Evolutionary conservation across 192 early-diverging fungal species (phyloP).

Genomic region (Gigaspora rosea): DNA sequence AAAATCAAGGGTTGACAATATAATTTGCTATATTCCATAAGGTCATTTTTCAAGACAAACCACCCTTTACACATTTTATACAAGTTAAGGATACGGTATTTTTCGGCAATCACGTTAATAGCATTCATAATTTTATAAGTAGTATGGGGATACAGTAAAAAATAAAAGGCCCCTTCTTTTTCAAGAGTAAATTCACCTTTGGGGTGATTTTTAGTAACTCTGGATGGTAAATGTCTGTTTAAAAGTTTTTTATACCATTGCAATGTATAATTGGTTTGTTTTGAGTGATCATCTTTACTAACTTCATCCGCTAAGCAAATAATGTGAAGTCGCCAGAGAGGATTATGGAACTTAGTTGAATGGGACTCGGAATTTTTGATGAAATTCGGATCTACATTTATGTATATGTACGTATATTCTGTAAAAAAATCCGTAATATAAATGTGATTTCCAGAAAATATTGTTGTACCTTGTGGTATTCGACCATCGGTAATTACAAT

Average conservation of each 20-base stretch:
- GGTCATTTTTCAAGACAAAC: too few relatives aligned
- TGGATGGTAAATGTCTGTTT: not conserved
- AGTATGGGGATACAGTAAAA: slow-evolving; percentile 5
- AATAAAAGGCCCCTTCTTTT: slow-evolving; percentile 11
- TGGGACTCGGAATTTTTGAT: not conserved
- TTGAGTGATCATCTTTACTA: not conserved
- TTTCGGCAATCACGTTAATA: slow-evolving; percentile 5
- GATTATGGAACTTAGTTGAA: not conserved
- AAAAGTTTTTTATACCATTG: slow-evolving; percentile 12
- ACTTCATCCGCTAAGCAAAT: slow-evolving; percentile 8
- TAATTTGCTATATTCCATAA: not conserved
- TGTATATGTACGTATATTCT: not conserved
- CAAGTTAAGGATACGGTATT: slow-evolving; percentile 11
- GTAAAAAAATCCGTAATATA: not conserved
- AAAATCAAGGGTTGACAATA: not conserved
- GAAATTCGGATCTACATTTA: not conserved
- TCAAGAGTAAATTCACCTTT: slow-evolving; percentile 10
- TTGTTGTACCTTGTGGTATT: not conserved
- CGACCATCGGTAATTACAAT: not conserved
- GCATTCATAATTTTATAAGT: not conserved
- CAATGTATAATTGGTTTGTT: not conserved
- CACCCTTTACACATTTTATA: too few relatives aligned
- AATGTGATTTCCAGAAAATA: not conserved
- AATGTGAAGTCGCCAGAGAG: slow-evolving; percentile 1
- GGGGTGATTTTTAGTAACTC: slow-evolving; percentile 12